Percentiles rank a stretch among this genome's conserved stretches.
phyloP scores from a whole-genome alignment of 192 early-diverging fungal genomes.

The Phycomyces blakesleeanus region DNA sequence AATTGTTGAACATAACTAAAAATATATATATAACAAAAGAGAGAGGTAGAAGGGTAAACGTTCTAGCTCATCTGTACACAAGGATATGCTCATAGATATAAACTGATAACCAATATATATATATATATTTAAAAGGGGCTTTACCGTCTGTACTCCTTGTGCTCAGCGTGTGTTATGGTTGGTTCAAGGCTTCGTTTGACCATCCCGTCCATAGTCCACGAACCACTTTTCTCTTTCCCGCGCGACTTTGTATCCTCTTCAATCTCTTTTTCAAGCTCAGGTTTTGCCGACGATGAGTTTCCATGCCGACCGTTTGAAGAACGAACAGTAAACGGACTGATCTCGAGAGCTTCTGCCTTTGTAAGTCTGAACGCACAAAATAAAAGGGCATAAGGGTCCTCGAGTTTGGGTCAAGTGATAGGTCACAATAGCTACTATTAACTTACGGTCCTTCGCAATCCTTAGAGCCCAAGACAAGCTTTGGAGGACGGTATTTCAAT shows the following conservation, averaged over 20 bases:
- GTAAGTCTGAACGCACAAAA: conserved; percentile 16
- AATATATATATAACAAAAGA: neutral
- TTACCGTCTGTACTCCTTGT: conserved; percentile 60
- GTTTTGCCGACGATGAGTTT: conserved; percentile 27
- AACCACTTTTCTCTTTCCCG: conserved; percentile 39
- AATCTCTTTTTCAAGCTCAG: conserved; percentile 33
- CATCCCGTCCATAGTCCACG: conserved; percentile 44
- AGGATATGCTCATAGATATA: neutral
- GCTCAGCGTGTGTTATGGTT: conserved; percentile 41
- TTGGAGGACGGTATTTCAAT: conserved; percentile 42
- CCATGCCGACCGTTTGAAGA: conserved; percentile 22
- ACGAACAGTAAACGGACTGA: conserved; percentile 41
- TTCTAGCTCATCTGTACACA: neutral
- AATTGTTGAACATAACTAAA: conserved; percentile 43
- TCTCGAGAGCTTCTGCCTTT: conserved; percentile 23
- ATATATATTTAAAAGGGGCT: neutral
- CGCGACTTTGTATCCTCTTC: conserved; percentile 31
- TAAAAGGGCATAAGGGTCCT: too few relatives aligned
- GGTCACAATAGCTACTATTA: neutral
- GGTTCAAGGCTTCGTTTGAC: conserved; percentile 52
- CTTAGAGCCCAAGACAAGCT: conserved; percentile 9
- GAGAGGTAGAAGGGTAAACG: too few relatives aligned
- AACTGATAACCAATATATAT: neutral
- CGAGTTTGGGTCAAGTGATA: neutral
- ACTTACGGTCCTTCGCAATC: conserved; percentile 18